Percentiles rank a stretch among this genome's conserved stretches.
These are phyloP conservation scores for Phytophthora cryptogea DNA, from an alignment of 352 stramenopile genomes.

Conservation along the genomic window DNA sequence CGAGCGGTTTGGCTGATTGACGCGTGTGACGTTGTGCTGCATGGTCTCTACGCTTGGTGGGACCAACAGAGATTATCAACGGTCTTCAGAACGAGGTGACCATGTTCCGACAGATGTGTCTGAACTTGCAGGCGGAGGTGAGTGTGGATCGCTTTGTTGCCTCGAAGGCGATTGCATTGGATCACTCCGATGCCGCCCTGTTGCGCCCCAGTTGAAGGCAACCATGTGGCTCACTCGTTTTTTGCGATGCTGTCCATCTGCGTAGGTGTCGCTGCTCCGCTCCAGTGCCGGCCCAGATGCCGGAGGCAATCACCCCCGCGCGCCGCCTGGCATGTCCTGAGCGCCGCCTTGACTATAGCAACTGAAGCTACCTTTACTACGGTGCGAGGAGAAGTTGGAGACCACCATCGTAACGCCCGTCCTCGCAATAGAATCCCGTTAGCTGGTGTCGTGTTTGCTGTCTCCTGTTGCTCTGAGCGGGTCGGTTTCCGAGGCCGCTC, in stretches of 20 bases:
- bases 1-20: slow-evolving; percentile 7
- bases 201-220: slow-evolving; percentile 23
- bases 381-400: slow-evolving; percentile 8
- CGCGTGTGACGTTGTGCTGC: slow-evolving; percentile 11
- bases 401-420: slow-evolving; percentile 25
- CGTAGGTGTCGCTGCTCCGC: slow-evolving; percentile 46
- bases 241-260: slow-evolving; percentile 31
- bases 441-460: slow-evolving; percentile 7
- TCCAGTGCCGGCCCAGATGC: slow-evolving; percentile 20
- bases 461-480: background rate
- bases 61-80: slow-evolving; percentile 57
- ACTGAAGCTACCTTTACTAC: slow-evolving; percentile 22
- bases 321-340: slow-evolving; percentile 65
- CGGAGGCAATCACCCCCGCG: slow-evolving; percentile 36
- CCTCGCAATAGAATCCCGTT: slow-evolving; percentile 41
- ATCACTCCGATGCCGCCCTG: background rate
- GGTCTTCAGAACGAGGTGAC: slow-evolving; percentile 78
- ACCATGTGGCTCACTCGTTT: slow-evolving; percentile 25
- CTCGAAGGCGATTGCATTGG: background rate
- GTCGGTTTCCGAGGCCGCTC: background rate
- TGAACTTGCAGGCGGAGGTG: slow-evolving; percentile 80
- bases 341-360: slow-evolving; percentile 7
- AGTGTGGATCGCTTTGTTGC: slow-evolving; percentile 30
- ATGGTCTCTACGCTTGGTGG: slow-evolving; percentile 23
- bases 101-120: slow-evolving; percentile 85